Conservation (phyloP, 2,329 filamentous ascomycete species). For the Neoascochyta sp. region DNA sequence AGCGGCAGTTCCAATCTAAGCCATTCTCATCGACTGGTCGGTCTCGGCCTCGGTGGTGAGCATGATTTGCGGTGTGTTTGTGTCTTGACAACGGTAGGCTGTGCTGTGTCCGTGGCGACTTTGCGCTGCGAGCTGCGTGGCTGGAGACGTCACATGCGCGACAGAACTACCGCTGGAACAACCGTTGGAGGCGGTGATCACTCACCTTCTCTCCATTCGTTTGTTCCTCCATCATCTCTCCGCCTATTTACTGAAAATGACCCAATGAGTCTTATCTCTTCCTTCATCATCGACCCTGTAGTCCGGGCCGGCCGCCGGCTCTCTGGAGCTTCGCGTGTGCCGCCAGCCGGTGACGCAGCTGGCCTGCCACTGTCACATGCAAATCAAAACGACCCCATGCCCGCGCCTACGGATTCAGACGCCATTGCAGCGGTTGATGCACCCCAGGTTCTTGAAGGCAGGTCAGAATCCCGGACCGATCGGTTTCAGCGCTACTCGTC, state of each 20-base stretch:
- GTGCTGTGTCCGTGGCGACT: too few species aligned
- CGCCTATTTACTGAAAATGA: constrained; percentile 11
- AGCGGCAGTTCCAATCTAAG: too few species aligned
- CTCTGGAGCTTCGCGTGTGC: constrained; percentile 23
- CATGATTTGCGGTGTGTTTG: too few species aligned
- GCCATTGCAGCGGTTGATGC: constrained; percentile 8
- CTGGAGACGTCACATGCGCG: too few species aligned
- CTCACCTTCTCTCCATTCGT: too few species aligned
- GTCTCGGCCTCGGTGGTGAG: too few species aligned
- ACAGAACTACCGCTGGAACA: too few species aligned
- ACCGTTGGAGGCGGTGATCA: too few species aligned
- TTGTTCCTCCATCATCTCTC: too few species aligned
- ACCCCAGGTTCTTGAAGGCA: constrained; percentile 5
- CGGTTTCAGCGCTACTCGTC: constrained; percentile 20
- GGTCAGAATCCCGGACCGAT: constrained; percentile 12
- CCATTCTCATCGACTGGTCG: too few species aligned
- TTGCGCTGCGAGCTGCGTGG: too few species aligned
- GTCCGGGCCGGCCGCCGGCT: constrained; percentile 40
- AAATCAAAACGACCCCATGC: constrained; percentile 16
- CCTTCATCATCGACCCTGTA: constrained; percentile 41
- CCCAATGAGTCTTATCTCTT: constrained; percentile 41
- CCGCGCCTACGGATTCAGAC: constrained; percentile 6
- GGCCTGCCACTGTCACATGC: constrained; percentile 25
- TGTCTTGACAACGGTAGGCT: too few species aligned
- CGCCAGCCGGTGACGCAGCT: constrained; percentile 14